A percentile compares a stretch with the other conserved stretches of the same genome.
Conservation (phyloP, 768 basidiomycete genomes). For the Phylloporus sp. region DNA sequence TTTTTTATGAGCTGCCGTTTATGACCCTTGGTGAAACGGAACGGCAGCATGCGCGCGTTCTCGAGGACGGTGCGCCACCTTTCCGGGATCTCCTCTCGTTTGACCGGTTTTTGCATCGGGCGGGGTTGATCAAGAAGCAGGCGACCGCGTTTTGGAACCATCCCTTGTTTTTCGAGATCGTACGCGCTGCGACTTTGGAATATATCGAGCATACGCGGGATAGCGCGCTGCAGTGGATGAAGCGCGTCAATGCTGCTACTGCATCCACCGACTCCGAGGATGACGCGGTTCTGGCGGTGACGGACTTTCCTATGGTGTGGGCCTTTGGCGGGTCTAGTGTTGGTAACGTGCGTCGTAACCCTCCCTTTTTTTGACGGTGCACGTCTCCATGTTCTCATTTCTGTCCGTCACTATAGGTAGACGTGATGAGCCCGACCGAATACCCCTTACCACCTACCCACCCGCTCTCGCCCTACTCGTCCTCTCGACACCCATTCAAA, state of each 20-base stretch:
- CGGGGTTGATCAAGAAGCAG: constrained; percentile 35
- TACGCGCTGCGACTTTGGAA: constrained; percentile 5
- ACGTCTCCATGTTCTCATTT: background rate
- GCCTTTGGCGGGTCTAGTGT: constrained; percentile 18
- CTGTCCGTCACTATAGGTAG: constrained; percentile 28
- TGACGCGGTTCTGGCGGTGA: constrained; percentile 1
- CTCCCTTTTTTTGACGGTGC: too few relatives aligned
- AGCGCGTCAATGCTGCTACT: constrained; percentile 4
- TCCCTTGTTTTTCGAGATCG: constrained; percentile 45
- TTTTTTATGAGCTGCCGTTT: constrained; percentile 40
- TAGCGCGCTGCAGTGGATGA: constrained; percentile 23
- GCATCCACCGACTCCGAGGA: background rate
- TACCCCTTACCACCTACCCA: constrained; percentile 30
- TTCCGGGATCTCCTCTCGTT: constrained; percentile 39
- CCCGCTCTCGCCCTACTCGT: constrained; percentile 22
- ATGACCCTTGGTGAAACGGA: constrained; percentile 36
- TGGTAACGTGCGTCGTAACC: constrained; percentile 29
- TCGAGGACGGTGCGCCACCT: constrained; percentile 31
- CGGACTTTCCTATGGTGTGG: constrained; percentile 4
- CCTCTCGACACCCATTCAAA: constrained; percentile 10
- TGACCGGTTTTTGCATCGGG: constrained; percentile 43
- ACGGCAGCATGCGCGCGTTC: background rate
- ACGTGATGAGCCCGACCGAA: constrained; percentile 31
- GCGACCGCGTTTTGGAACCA: constrained; percentile 30
- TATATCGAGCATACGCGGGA: background rate